Evolutionary conservation across 495 filamentous ascomycete species (phyloP).

Genomic region (Chaetomium fimeti): DNA sequence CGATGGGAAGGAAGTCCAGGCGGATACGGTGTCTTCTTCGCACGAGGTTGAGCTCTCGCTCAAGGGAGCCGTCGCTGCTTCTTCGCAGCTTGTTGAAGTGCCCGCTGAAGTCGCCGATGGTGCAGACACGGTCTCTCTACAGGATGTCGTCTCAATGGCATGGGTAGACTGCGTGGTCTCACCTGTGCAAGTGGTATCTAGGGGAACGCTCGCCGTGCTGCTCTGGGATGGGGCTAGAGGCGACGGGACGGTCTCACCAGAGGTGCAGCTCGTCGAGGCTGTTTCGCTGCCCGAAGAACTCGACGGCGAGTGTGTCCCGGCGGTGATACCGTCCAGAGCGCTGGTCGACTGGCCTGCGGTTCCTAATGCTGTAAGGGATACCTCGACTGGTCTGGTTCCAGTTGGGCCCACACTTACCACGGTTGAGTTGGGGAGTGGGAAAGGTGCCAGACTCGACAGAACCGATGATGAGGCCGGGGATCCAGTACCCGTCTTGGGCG

Average conservation of each 20-base stretch:
- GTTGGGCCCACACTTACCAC: neutral
- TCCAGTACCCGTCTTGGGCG: conserved; percentile 11
- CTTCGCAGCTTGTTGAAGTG: neutral
- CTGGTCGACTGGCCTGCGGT: conserved; percentile 3
- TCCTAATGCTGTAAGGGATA: neutral
- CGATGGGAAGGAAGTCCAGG: neutral
- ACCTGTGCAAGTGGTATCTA: conserved; percentile 6
- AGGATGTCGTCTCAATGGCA: conserved; percentile 19
- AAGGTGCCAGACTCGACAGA: conserved; percentile 21
- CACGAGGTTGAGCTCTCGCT: neutral
- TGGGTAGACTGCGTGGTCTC: neutral
- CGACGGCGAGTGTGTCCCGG: neutral
- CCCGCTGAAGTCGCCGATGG: conserved; percentile 9
- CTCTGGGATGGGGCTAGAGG: neutral
- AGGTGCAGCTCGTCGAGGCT: neutral
- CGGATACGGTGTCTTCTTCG: neutral
- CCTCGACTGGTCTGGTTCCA: neutral
- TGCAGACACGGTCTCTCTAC: conserved; percentile 25
- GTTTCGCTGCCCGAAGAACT: neutral
- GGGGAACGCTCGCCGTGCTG: neutral
- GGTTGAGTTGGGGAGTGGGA: conserved; percentile 22
- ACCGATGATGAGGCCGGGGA: neutral
- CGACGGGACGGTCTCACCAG: neutral
- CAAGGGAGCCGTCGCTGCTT: neutral
- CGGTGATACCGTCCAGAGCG: neutral